A percentile compares a stretch with the other conserved stretches of the same genome.
phyloP scores from a whole-genome alignment of 176 grass and related monocot species.

The Oryza australiensis region DNA sequence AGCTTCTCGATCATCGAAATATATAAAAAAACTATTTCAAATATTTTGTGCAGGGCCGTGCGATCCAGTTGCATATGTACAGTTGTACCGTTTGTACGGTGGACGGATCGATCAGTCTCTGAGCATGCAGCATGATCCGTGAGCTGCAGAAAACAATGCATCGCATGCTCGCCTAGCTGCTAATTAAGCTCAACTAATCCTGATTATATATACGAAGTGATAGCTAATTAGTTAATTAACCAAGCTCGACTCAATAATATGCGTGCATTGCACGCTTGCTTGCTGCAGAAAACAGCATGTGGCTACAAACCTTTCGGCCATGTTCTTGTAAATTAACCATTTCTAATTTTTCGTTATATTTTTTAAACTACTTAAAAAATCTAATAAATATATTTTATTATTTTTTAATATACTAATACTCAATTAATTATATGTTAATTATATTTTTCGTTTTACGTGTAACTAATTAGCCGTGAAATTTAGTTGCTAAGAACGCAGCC shows the following conservation, averaged over 20 bases:
- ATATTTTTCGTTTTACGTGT: too few relatives aligned
- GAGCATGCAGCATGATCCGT: conserved; percentile 32
- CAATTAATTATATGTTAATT: too few relatives aligned
- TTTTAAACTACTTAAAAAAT: too few relatives aligned
- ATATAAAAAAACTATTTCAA: background rate
- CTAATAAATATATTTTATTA: too few relatives aligned
- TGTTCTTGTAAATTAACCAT: too few relatives aligned
- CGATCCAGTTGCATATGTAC: background rate
- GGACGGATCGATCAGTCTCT: background rate
- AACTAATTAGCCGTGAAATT: too few relatives aligned
- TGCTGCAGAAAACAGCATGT: background rate
- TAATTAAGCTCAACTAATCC: background rate
- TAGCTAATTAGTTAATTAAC: background rate
- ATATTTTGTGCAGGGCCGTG: background rate
- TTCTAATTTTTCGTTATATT: too few relatives aligned
- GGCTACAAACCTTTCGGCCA: too few relatives aligned
- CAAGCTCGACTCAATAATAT: background rate
- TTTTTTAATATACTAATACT: too few relatives aligned
- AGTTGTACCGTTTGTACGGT: background rate
- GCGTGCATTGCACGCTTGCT: too few relatives aligned
- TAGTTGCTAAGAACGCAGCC: too few relatives aligned
- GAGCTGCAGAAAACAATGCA: conserved; percentile 35
- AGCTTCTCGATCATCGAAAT: conserved; percentile 39
- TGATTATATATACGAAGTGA: background rate
- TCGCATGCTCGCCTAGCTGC: background rate